A percentile compares a stretch with the other conserved stretches of the same genome.
These are phyloP conservation scores for Cladosporium sp. DNA, from an alignment of 2,329 filamentous ascomycete genomes.

Conservation along the genomic window DNA sequence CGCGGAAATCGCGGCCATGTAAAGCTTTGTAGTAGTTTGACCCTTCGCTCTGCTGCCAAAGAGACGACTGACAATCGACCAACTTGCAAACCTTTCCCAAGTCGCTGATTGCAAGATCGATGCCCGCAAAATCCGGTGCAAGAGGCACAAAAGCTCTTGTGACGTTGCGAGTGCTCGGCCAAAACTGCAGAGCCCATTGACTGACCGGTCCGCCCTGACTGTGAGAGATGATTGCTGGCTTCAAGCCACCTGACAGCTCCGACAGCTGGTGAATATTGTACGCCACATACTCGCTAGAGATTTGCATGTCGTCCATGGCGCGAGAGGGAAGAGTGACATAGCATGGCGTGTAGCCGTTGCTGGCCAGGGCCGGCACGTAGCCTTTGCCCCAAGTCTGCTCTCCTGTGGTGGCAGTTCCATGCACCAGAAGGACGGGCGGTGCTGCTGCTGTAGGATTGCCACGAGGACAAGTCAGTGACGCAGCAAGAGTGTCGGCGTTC, in stretches of 20 bases:
- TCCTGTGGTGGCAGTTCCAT: conserved; percentile 28
- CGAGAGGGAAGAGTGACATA: conserved; percentile 28
- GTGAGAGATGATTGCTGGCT: conserved; percentile 26
- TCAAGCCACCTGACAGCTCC: conserved; percentile 22
- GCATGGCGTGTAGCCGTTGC: conserved; percentile 29
- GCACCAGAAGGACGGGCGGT: conserved; percentile 29
- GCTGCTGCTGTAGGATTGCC: conserved; percentile 22
- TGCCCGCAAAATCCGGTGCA: conserved; percentile 27
- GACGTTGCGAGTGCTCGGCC: conserved; percentile 26
- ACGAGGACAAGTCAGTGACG: conserved; percentile 27
- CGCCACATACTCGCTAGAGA: conserved; percentile 29
- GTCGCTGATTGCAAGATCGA: conserved; percentile 22
- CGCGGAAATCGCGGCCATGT: conserved; percentile 21
- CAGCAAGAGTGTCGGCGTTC: conserved; percentile 19
- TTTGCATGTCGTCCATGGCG: conserved; percentile 31
- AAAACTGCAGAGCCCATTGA: conserved; percentile 31
- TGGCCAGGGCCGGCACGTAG: conserved; percentile 26
- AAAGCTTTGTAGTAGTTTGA: conserved; percentile 28
- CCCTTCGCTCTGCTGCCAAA: conserved; percentile 29
- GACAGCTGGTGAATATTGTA: conserved; percentile 29
- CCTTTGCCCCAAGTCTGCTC: conserved; percentile 26
- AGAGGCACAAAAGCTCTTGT: conserved; percentile 26
- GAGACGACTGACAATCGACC: conserved; percentile 25
- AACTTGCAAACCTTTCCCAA: conserved; percentile 22
- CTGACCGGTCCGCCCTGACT: conserved; percentile 29